phyloP scores from a whole-genome alignment of 2,329 filamentous ascomycete species.

The Plectosphaerella plurivora region DNA sequence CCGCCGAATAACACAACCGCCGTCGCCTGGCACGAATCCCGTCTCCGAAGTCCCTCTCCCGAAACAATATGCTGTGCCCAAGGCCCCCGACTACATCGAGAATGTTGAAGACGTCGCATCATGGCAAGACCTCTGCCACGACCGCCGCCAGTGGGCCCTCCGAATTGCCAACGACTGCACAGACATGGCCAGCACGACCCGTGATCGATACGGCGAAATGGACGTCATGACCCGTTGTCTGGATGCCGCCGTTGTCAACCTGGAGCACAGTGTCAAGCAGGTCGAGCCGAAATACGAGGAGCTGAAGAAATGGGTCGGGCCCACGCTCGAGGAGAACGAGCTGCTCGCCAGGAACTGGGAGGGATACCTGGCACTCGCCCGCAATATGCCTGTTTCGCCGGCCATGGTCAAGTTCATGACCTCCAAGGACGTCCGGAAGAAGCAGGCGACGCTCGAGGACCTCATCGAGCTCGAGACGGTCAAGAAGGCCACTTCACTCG shows the following conservation, averaged over 20 bases:
- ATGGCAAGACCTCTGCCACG: conserved; percentile 85
- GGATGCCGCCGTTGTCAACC: conserved; percentile 80
- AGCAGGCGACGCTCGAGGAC: conserved; percentile 62
- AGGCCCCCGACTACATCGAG: conserved; percentile 76
- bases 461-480: conserved; percentile 73
- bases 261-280: conserved; percentile 68
- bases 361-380: conserved; percentile 60
- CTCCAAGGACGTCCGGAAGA: conserved; percentile 33
- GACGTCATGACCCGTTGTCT: conserved; percentile 75
- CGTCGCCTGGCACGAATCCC: conserved; percentile 39
- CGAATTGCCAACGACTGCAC: conserved; percentile 65
- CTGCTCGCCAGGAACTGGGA: conserved; percentile 64
- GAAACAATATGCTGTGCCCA: conserved; percentile 52
- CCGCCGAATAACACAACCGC: conserved; percentile 64
- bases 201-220: conserved; percentile 67
- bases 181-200: conserved; percentile 56
- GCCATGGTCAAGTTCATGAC: conserved; percentile 66
- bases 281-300: conserved; percentile 70
- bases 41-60: conserved; percentile 46
- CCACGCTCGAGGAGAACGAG: conserved; percentile 64
- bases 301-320: conserved; percentile 65
- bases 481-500: conserved; percentile 65
- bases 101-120: conserved; percentile 75
- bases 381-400: conserved; percentile 58
- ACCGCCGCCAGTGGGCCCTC: conserved; percentile 75